Evolutionary conservation across 139 green algal species (phyloP).

Genomic region (Parachlorella kessleri): DNA sequence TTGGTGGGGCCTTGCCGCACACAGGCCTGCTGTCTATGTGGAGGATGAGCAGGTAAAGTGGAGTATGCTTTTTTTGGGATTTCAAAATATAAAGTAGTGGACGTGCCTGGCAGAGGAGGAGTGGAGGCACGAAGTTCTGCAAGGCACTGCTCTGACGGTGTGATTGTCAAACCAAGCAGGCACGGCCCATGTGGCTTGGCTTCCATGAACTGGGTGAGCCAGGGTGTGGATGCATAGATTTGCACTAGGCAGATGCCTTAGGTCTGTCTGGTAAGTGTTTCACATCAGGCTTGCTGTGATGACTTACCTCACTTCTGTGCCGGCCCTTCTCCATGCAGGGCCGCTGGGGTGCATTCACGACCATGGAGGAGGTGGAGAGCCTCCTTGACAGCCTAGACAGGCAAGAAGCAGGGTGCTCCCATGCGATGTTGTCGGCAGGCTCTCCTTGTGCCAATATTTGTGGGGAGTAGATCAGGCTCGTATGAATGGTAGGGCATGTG

Average conservation of each 20-base stretch:
- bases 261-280: not conserved
- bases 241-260: not conserved
- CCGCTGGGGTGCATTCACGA: conserved; percentile 20
- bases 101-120: no score
- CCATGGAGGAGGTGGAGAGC: conserved; percentile 35
- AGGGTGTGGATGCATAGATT: not conserved
- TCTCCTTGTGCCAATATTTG: no score
- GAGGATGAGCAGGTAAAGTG: conserved; percentile 28
- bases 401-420: no score
- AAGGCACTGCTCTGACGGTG: not conserved
- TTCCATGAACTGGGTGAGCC: not conserved
- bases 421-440: no score
- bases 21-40: conserved; percentile 36
- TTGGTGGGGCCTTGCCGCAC: conserved; percentile 53
- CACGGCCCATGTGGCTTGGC: not conserved
- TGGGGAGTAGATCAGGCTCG: no score
- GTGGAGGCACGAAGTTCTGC: not conserved
- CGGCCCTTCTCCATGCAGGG: conserved; percentile 7
- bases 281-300: no score
- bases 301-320: not conserved
- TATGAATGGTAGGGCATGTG: no score
- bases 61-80: no score
- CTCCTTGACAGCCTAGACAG: conserved; percentile 49
- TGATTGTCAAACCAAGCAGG: not conserved
- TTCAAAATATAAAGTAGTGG: no score